Base-by-base conservation (phyloP, 345 rosid genomes). In the Trapa incisa region DNA sequence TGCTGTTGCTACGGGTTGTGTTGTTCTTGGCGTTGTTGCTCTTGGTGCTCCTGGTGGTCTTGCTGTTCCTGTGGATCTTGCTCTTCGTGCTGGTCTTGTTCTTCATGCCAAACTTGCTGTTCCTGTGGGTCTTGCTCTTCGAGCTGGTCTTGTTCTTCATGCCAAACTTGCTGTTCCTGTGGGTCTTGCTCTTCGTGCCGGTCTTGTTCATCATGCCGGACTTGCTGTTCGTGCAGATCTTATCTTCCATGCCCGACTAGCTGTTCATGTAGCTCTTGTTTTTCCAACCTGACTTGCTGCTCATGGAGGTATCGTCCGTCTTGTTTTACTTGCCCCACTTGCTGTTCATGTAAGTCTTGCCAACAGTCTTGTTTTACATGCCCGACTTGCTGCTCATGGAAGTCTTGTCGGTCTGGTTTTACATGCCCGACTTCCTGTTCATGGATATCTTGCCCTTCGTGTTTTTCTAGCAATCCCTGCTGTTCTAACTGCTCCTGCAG, bases 191-290 rank as follows among this genome's bases (percentile, higher is more conserved):
- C 29, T 14, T n/a, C 61, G 9, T 61, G 37, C 45, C 16, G 2
- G 5, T 12, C 72, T 67, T 69, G 72, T 15, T 2, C 13, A 3
- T 45, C 65, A 33, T 69, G 72, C 17, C 33, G 3, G 8, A 60
- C 72, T 43, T 69, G 67, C 35, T 22, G 38, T n/a, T 22, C 35
- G 10, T 66, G 22, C 56, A 9, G 4, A 3, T 12, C 72, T 67
- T 69, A 66, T 10, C 2, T 6, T 9, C 36, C 65, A 33, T 69
- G 72, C 17, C 35, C 0, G 8, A 61, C 72, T 61, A 61, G 68
- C 53, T 16, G 12, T 12, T 39, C 66, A 47, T 70, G 72, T 36
- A 35, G 29, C 2, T 22, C 42, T 47, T 53, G 53, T 11, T 11
- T 12, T 15, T 12, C 53, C 48, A 22, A 41, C 57, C 47, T 69